These are phyloP conservation scores for Jaminaea rosea DNA, from an alignment of 1,284 basidiomycete genomes.

Conservation along the genomic window DNA sequence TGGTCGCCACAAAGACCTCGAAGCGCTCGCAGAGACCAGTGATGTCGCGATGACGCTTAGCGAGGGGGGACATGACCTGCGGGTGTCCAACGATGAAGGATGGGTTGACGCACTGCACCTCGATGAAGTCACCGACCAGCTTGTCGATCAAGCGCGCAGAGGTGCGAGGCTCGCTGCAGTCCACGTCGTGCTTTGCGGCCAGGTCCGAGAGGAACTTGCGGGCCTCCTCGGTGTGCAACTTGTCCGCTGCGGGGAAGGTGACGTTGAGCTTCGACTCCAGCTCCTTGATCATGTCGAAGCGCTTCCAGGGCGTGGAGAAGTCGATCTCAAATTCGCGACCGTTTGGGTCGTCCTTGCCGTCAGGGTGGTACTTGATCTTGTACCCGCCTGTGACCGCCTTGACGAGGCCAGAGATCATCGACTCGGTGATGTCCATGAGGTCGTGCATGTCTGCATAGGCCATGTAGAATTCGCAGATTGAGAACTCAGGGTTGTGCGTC, in stretches of 20 bases:
- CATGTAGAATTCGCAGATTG: conserved; percentile 99
- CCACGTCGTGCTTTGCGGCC: conserved; percentile 78
- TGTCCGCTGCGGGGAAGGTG: conserved; percentile 87
- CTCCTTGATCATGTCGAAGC: conserved; percentile 91
- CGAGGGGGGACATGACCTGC: conserved; percentile 97
- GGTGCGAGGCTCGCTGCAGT: conserved; percentile 89
- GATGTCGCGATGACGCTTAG: conserved; percentile 50
- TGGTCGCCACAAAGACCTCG: conserved; percentile 95
- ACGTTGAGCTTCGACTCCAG: conserved; percentile 86
- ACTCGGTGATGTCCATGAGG: conserved; percentile 93
- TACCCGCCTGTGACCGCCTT: conserved; percentile 78
- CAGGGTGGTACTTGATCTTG: conserved; percentile 79
- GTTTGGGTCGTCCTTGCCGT: conserved; percentile 65
- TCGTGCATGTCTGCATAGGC: conserved; percentile 99
- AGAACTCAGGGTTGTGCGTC: conserved; percentile 56
- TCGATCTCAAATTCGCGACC: conserved; percentile 67
- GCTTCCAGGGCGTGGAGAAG: conserved; percentile 94
- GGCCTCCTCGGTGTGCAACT: conserved; percentile 76
- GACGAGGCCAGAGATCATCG: conserved; percentile 81
- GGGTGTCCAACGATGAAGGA: conserved; percentile 94
- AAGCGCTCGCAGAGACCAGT: conserved; percentile 90
- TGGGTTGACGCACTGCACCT: conserved; percentile 90
- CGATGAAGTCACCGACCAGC: conserved; percentile 93
- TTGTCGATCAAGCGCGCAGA: conserved; percentile 95
- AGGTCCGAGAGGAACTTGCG: conserved; percentile 81